Base-by-base conservation (phyloP, 345 rosid genomes). In the Fremontodendron californicum region DNA sequence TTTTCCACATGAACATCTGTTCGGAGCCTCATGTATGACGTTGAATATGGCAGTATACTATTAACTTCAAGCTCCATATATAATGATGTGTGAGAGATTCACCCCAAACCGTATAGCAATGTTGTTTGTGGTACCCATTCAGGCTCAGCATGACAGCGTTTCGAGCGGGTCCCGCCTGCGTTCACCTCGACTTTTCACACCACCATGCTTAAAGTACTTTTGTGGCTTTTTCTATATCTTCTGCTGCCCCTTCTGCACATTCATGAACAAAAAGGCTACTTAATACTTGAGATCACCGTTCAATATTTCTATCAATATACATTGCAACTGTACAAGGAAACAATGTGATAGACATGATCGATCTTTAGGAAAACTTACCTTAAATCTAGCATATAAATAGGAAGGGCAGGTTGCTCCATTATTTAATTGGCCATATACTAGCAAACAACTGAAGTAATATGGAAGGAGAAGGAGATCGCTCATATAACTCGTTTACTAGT, bases 401-500 rank as follows among this genome's bases (percentile, higher is more conserved):
- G 54, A 43, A 68, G 33, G 13, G 2, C n/a, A 25, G 37, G 37
- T n/a, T 64, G 27, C 71, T n/a, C 29, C 3, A 21, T 21, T 51
- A 9, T 8, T 3, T 42, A 51, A 40, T 40, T 66, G 51, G 4
- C 35, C 54, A 45, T 46, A 45, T 15, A 45, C 12, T 25, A 46
- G 13, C 13, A 27, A 45, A 68, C 6, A 43, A n/a, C 13, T 15
- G 2, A 68, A 68, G n/a, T n/a, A n/a, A n/a, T 25, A 74, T 74
- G 67, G 67, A 40, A 74, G 67, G 39, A 21, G 6, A 74, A 39
- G 66, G 51, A 40, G 77, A 55, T 2, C 11, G 54, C 67, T 42
- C 65, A 2, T 10, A 8, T 37, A 54, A 73, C n/a, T 11, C 80
- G 46, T 85, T 72, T 55, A 70, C 72, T n/a, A 85, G 80, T 78